Conservation (phyloP, 1,139 yeast species). For the Waltiozyma sp. region DNA sequence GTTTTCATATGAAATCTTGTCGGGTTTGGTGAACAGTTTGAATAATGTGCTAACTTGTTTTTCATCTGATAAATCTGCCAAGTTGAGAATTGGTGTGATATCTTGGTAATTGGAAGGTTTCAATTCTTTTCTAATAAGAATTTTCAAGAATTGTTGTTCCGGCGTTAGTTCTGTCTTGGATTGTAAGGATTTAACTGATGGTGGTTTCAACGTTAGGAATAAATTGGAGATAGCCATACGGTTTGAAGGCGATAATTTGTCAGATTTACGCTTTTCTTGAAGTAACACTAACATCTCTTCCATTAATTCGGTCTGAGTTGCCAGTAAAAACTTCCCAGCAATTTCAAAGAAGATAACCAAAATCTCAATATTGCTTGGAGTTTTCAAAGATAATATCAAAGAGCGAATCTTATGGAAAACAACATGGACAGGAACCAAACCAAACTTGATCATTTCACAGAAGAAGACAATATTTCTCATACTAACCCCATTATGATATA, state of each 20-base stretch:
- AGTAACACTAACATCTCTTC: constrained; percentile 51
- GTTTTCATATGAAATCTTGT: constrained; percentile 47
- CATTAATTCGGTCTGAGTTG: constrained; percentile 52
- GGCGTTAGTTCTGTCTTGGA: constrained; percentile 22
- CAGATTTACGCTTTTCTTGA: constrained; percentile 38
- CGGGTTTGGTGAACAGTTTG: constrained; percentile 51
- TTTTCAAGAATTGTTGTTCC: constrained; percentile 39
- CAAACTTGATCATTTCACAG: constrained; percentile 69
- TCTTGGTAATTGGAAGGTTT: constrained; percentile 24
- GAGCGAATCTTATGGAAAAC: constrained; percentile 61
- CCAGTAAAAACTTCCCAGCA: constrained; percentile 57
- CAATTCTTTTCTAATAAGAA: constrained; percentile 43
- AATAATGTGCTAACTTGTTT: constrained; percentile 31
- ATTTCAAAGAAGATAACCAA: constrained; percentile 59
- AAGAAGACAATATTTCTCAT: constrained; percentile 53
- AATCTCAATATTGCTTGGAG: constrained; percentile 52
- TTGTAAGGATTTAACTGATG: constrained; percentile 27
- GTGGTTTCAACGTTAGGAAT: constrained; percentile 51
- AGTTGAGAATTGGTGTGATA: constrained; percentile 31
- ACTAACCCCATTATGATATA: constrained; percentile 40
- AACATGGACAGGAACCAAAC: constrained; percentile 58
- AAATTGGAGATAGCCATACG: constrained; percentile 53
- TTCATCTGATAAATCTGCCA: constrained; percentile 37
- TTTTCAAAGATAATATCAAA: constrained; percentile 41
- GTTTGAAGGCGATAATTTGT: constrained; percentile 41